These are phyloP conservation scores for Rhizophora mangle DNA, from an alignment of 345 rosid genomes.

Conservation along the genomic window DNA sequence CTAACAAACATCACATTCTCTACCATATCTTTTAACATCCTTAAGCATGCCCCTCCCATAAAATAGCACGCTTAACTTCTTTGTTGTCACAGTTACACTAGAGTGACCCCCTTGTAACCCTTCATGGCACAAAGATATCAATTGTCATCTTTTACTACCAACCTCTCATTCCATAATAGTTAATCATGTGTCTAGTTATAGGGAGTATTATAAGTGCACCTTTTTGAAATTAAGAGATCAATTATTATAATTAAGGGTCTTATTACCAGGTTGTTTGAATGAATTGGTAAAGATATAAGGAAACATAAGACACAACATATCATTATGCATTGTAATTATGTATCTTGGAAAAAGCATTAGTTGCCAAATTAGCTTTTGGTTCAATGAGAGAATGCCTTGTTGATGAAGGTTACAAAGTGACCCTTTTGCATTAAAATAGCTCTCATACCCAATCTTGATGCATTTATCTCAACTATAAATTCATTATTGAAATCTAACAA, in stretches of 20 bases:
- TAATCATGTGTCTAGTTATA: not conserved
- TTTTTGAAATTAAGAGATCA: no score
- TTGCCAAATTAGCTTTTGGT: not conserved
- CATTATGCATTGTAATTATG: rapidly evolving
- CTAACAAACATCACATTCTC: not conserved
- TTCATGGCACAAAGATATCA: not conserved
- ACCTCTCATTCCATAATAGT: not conserved
- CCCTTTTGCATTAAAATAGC: not conserved
- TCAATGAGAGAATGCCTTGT: not conserved
- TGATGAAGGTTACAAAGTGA: not conserved
- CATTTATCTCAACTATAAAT: not conserved
- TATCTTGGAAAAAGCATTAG: rapidly evolving
- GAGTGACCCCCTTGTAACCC: not conserved
- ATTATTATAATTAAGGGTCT: no score
- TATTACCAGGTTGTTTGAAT: no score
- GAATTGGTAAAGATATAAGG: no score
- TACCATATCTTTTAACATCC: not conserved
- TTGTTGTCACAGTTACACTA: not conserved
- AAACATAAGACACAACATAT: no score
- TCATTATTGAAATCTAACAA: not conserved
- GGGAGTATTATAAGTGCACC: no score
- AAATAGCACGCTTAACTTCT: not conserved
- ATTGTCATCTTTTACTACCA: not conserved
- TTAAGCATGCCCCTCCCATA: not conserved
- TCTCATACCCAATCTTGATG: not conserved